Conservation (phyloP, 1,284 basidiomycete genomes). For the Malassezia psittaci region DNA sequence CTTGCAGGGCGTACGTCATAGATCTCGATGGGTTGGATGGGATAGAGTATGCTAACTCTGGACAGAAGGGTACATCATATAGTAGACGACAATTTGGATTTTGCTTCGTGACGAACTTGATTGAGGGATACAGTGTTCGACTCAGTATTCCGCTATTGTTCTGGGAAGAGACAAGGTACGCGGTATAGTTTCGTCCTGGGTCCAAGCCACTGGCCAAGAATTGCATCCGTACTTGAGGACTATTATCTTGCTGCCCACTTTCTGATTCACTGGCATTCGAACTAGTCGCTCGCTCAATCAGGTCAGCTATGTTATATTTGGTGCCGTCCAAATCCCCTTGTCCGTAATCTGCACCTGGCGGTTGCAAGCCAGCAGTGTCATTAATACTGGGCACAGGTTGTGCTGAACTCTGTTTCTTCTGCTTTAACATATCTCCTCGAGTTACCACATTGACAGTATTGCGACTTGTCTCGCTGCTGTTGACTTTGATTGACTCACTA, state of each 20-base stretch:
- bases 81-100: conserved; percentile 46
- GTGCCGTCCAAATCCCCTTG: background rate
- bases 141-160: conserved; percentile 21
- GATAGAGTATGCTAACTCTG: conserved; percentile 49
- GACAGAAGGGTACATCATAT: conserved; percentile 48
- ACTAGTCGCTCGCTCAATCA: background rate
- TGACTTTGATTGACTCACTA: conserved; percentile 17
- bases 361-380: conserved; percentile 6
- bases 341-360: background rate
- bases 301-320: background rate
- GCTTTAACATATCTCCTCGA: conserved; percentile 1
- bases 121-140: conserved; percentile 28
- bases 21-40: conserved; percentile 42
- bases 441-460: conserved; percentile 19
- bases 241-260: background rate
- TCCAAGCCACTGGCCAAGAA: conserved; percentile 30
- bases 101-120: conserved; percentile 46
- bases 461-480: conserved; percentile 31
- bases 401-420: background rate
- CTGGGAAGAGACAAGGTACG: conserved; percentile 41
- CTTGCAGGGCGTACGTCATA: conserved; percentile 31
- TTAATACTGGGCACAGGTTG: conserved; percentile 4
- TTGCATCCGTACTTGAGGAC: conserved; percentile 23
- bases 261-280: background rate
- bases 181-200: conserved; percentile 46